These are phyloP conservation scores for Eucalyptus victrix DNA, from an alignment of 345 rosid species.

Conservation along the genomic window DNA sequence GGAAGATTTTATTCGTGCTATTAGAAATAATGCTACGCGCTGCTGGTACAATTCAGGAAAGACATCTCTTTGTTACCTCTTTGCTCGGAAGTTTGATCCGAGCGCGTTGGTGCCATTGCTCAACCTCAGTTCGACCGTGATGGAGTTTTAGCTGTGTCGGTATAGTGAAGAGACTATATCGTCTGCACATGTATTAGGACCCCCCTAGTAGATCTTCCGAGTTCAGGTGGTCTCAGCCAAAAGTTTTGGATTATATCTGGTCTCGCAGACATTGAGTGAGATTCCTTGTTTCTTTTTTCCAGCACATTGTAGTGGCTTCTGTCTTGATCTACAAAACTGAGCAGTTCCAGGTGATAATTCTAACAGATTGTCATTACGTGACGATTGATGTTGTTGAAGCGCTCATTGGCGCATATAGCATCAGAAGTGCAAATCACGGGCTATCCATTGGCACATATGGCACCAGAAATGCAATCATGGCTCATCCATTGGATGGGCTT, in stretches of 20 bases:
- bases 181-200: not conserved
- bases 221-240: not conserved
- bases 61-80: constrained; percentile 65
- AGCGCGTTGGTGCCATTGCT: constrained; percentile 63
- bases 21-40: constrained; percentile 47
- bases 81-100: constrained; percentile 84
- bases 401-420: not conserved
- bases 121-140: constrained; percentile 47
- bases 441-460: not conserved
- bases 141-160: constrained; percentile 34
- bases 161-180: not conserved
- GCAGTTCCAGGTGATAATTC: not conserved
- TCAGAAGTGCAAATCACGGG: not conserved
- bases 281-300: not conserved
- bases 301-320: not conserved
- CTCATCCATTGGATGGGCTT: not conserved
- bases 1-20: constrained; percentile 43
- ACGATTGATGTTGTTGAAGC: not conserved
- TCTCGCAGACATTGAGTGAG: not conserved
- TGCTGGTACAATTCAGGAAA: constrained; percentile 58
- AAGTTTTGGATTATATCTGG: not conserved
- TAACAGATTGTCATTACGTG: not conserved
- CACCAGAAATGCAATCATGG: not conserved
- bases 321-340: not conserved
- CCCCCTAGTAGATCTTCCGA: not conserved